phyloP scores from a whole-genome alignment of 2,329 filamentous ascomycete species.

The Aspergillus sp. region DNA sequence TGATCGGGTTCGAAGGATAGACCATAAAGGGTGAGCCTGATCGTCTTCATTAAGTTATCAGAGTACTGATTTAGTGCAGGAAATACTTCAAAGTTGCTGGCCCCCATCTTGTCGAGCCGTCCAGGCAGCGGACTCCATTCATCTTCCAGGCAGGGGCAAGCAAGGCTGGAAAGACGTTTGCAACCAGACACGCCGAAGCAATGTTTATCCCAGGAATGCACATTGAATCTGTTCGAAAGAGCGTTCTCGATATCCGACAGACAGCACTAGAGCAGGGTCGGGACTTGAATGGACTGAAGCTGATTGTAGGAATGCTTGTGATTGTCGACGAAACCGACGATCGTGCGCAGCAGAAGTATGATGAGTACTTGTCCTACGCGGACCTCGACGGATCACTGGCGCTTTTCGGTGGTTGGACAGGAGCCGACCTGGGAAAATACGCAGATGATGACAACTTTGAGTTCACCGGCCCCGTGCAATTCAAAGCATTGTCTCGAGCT shows the following conservation, averaged over 20 bases:
- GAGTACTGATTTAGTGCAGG: background rate
- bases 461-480: constrained; percentile 41
- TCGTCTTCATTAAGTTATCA: fast-evolving
- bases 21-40: constrained; percentile 13
- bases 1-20: constrained; percentile 25
- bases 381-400: too few species aligned
- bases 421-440: background rate
- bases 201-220: background rate
- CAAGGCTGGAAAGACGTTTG: constrained; percentile 1
- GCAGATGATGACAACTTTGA: background rate
- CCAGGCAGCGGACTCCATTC: background rate
- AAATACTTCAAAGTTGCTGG: constrained; percentile 2
- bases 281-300: constrained; percentile 35
- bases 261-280: constrained; percentile 29
- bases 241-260: background rate
- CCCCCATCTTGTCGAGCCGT: background rate
- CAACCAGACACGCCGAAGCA: background rate
- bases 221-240: background rate
- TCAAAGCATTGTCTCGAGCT: constrained; percentile 43
- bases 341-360: too few species aligned
- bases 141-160: constrained; percentile 1
- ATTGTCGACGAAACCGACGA: constrained; percentile 43
- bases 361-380: too few species aligned
- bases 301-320: constrained; percentile 43
- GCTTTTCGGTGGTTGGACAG: too few species aligned